A percentile compares a stretch with the other conserved stretches of the same genome.
Conservation (phyloP, 768 basidiomycete genomes). For the Mycena kentingensis region DNA sequence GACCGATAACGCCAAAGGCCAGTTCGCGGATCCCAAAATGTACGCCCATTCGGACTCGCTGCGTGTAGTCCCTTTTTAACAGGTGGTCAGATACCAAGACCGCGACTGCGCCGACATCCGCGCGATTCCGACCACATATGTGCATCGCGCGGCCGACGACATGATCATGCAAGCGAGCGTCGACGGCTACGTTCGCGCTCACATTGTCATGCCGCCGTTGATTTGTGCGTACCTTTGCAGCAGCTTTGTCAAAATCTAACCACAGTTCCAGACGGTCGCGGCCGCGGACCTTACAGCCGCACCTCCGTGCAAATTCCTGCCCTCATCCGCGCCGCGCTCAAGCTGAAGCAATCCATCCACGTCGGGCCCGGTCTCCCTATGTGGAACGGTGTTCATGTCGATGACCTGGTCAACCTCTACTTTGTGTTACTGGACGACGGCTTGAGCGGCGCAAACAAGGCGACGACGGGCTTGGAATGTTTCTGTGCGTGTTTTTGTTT, state of each 20-base stretch:
- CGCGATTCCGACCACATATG: constrained; percentile 18
- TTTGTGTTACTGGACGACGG: constrained; percentile 33
- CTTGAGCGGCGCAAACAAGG: constrained; percentile 13
- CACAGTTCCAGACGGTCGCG: constrained; percentile 19
- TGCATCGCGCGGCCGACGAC: constrained; percentile 18
- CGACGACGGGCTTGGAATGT: constrained; percentile 19
- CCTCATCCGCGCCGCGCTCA: constrained; percentile 20
- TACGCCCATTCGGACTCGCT: neutral
- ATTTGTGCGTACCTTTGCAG: constrained; percentile 9
- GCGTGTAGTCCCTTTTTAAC: neutral
- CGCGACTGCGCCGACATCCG: constrained; percentile 22
- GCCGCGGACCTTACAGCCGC: constrained; percentile 20
- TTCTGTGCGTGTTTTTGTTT: constrained; percentile 12
- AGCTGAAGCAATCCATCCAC: constrained; percentile 12
- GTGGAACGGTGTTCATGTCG: constrained; percentile 23
- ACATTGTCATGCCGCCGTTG: constrained; percentile 22
- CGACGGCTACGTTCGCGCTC: constrained; percentile 18
- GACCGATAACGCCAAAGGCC: constrained; percentile 18
- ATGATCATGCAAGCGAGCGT: constrained; percentile 17
- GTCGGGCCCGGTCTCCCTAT: constrained; percentile 18
- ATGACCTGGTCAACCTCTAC: constrained; percentile 27
- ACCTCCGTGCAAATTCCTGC: constrained; percentile 24
- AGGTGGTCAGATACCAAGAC: constrained; percentile 13
- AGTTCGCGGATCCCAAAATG: constrained; percentile 20
- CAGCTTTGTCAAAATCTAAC: no score